A percentile compares a stretch with the other conserved stretches of the same genome.
These are phyloP conservation scores for Blepharisma japonicum DNA, from an alignment of 73 alveolate genomes.

Conservation along the genomic window DNA sequence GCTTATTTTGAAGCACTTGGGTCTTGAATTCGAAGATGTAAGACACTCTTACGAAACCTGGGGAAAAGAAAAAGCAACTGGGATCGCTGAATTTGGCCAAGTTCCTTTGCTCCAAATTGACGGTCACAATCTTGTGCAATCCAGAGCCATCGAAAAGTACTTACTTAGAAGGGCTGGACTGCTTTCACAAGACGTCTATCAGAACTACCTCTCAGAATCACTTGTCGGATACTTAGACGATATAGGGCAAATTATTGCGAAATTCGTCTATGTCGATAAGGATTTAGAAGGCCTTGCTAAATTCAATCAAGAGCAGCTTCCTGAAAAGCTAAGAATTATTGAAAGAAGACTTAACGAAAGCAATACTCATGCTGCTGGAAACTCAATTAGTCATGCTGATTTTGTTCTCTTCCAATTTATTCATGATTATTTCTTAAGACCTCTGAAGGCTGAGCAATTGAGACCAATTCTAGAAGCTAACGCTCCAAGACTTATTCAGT, in stretches of 20 bases:
- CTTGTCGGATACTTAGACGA: too few relatives aligned
- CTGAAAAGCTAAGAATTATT: not conserved
- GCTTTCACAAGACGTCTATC: too few relatives aligned
- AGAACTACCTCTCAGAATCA: too few relatives aligned
- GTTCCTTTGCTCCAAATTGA: conserved; percentile 15
- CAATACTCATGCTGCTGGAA: not conserved
- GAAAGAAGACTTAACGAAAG: conserved; percentile 3
- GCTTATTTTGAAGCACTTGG: too few relatives aligned
- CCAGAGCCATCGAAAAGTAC: conserved; percentile 9
- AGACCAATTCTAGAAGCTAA: not conserved
- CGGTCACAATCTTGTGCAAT: conserved; percentile 3
- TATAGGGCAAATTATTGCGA: too few relatives aligned
- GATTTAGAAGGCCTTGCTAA: not conserved
- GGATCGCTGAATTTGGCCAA: not conserved
- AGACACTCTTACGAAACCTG: too few relatives aligned
- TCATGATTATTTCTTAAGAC: not conserved
- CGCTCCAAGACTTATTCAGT: not conserved
- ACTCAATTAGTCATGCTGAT: not conserved
- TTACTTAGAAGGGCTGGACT: too few relatives aligned
- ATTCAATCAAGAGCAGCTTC: conserved; percentile 11
- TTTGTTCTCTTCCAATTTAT: conserved; percentile 1
- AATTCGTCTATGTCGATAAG: too few relatives aligned
- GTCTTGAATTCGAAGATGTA: too few relatives aligned
- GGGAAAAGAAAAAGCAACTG: too few relatives aligned
- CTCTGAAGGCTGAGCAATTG: not conserved